Evolutionary conservation across 129 eudicot species (phyloP), one percentile per base, ranked within the genome.

Genomic region (Gnaphalium uliginosum): DNA sequence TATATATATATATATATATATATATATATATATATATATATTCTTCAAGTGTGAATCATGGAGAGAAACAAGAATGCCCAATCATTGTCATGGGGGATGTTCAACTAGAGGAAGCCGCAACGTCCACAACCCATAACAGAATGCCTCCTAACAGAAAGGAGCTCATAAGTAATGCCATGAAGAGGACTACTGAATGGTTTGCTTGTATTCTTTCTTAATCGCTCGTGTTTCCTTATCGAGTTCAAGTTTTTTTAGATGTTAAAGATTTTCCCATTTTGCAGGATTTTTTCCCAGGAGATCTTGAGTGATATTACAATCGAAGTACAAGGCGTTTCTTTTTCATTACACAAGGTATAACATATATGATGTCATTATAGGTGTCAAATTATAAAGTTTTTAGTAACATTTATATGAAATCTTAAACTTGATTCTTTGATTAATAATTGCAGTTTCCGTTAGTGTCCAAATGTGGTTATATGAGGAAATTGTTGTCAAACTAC

Each of bases 241-340:
- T 72, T 54, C 24, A 13, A 6, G 17, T 25, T 53, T 63, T 37
- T 6, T 54, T 13, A 72, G 35, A 19, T 72, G 25, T 64, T 35
- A 1, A 79, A 72, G 15, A 35, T 13, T 41, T 73, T 22, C n/a
- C 33, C 30, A 24, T 27, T 79, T 54, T 39, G 60, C 81, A 95
- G 99, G 99, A 89, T 95, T 43, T 85, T 81, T 70, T 95, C 99
- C 32, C 96, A 91, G 78, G 90, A 95, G 73, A 84, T 95, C 68
- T 78, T 92, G 13, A 91, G 92, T 39, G 99, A 95, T 79, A 69
- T 95, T 58, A 87, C 84, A 17, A 79, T 95, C 68, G 78, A 35
- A 17, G 90, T 80, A 48, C 94, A 75, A 70, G 94, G 87, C 53
- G 74, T 86, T 79, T 81, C 95, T 54, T 95, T 91, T 83, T 81